These are phyloP conservation scores for Colletotrichum sp. DNA, from an alignment of 2,329 filamentous ascomycete genomes.

Conservation along the genomic window DNA sequence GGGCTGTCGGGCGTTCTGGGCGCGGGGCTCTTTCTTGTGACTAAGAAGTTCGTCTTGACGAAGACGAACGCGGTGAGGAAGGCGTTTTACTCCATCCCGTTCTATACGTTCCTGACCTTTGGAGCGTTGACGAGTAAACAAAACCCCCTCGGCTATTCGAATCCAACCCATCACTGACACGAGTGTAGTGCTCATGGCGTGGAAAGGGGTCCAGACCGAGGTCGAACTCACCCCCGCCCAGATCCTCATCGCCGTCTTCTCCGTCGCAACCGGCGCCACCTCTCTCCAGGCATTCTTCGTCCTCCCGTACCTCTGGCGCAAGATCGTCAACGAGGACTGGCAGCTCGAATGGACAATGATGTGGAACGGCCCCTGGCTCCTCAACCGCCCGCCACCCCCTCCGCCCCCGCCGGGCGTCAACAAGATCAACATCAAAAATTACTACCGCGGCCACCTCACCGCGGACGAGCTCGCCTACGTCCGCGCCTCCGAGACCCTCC, in stretches of 20 bases:
- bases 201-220: constrained; percentile 37
- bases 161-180: background rate
- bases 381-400: constrained; percentile 40
- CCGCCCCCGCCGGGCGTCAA: constrained; percentile 40
- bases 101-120: constrained; percentile 43
- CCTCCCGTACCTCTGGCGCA: constrained; percentile 56
- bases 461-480: constrained; percentile 46
- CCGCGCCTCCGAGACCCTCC: constrained; percentile 37
- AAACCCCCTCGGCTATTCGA: no score
- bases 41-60: constrained; percentile 36
- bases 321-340: constrained; percentile 57
- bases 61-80: constrained; percentile 34
- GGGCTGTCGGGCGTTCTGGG: constrained; percentile 37
- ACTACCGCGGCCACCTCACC: constrained; percentile 54
- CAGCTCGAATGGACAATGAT: constrained; percentile 53
- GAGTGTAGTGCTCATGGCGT: constrained; percentile 56
- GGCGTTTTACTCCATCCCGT: constrained; percentile 36
- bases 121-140: constrained; percentile 37
- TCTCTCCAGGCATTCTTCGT: constrained; percentile 52
- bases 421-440: constrained; percentile 51
- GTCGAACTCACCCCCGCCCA: constrained; percentile 26
- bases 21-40: constrained; percentile 36
- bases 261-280: constrained; percentile 45
- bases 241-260: constrained; percentile 43
- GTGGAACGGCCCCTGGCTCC: constrained; percentile 51